Evolutionary conservation across 805 yeast species (phyloP), one percentile per base, ranked within the genome.

Genomic region (Pichia californica): DNA sequence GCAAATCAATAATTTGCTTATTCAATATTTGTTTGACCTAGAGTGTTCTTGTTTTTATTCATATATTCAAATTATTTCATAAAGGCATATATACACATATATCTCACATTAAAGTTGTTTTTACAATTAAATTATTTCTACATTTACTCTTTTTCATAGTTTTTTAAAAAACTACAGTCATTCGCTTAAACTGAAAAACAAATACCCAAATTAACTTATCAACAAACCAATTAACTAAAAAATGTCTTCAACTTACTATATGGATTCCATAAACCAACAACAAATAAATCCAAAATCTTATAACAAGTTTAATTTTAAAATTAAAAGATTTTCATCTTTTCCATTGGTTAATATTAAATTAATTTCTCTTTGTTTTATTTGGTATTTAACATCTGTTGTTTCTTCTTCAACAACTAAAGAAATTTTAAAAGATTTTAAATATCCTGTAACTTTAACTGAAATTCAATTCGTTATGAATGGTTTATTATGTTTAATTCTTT

Each of bases 361-460:
- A 10, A 52, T 61, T 18, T 35, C 49, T 1, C 62, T 85, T 28
- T 91, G 98, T 61, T 57, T 74, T 8, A 54, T 73, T 30, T 91
- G 98, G 98, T 91, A 91, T 64, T 56, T 77, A 26, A 68, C 81
- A 9, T 82, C 94, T 27, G 89, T 94, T 9, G 63, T 89, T 8
- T 83, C 95, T 3, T 83, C 82, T 52, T 88, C 87, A 56, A 70
- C 91, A 29, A 80, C 94, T 29, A 91, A 91, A 61, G 68, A 80
- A 37, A 87, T 91, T 38, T 67, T 91, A 47, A 75, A 69, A 50
- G 67, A 69, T 38, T 88, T 82, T 62, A 74, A 74, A 36, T 85
- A 79, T 59, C 96, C 99, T 1, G 79, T 88, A n/a, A 82, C 95
- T 1, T 73, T 93, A 45, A 88, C 97, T 1, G 88, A 89, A 69